These are phyloP conservation scores for Linnemannia hyalina DNA, from an alignment of 192 early-diverging fungal species.

Conservation along the genomic window DNA sequence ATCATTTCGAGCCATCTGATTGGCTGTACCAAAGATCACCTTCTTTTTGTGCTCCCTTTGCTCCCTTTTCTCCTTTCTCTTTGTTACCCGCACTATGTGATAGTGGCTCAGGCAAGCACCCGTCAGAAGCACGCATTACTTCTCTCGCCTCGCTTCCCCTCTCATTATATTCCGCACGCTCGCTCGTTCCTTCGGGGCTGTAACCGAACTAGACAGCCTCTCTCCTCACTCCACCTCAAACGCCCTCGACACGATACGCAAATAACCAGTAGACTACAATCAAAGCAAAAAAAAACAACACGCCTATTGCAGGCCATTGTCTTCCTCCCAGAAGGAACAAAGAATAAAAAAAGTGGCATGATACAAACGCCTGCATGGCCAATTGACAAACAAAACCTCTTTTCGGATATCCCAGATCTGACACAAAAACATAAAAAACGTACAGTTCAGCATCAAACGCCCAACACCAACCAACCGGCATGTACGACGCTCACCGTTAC, in stretches of 20 bases:
- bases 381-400: neutral
- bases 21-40: slow-evolving; percentile 56
- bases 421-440: neutral
- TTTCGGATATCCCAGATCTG: slow-evolving; percentile 8
- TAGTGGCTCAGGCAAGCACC: too few relatives aligned
- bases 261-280: neutral
- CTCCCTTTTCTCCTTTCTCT: neutral
- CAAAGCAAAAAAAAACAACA: neutral
- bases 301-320: neutral
- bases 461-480: neutral
- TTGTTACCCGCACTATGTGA: too few relatives aligned
- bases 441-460: neutral
- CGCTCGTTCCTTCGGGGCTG: neutral
- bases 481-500: neutral
- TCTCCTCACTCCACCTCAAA: neutral
- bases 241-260: neutral
- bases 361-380: neutral
- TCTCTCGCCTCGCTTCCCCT: neutral
- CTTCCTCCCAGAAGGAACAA: neutral
- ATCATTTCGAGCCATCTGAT: slow-evolving; percentile 22
- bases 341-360: slow-evolving; percentile 6
- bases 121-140: neutral
- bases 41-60: slow-evolving; percentile 24
- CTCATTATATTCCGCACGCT: neutral
- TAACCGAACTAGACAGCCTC: neutral